Evolutionary conservation across 805 yeast species (phyloP).

Genomic region (Candida hispaniensis): DNA sequence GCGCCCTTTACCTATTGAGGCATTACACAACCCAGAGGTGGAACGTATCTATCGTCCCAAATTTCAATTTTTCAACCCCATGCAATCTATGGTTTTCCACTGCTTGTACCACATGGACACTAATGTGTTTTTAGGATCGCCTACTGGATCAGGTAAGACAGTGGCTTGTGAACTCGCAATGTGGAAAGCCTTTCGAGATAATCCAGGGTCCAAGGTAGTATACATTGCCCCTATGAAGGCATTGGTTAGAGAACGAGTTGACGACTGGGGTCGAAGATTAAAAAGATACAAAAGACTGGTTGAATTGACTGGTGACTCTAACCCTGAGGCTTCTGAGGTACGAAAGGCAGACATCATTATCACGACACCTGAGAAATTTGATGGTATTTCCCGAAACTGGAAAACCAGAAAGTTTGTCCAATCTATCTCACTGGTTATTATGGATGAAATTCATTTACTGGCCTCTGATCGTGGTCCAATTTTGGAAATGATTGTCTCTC

Average conservation of each 20-base stretch:
- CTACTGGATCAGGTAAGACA: constrained; percentile 98
- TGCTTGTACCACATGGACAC: constrained; percentile 69
- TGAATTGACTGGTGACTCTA: constrained; percentile 74
- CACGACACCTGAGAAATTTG: constrained; percentile 80
- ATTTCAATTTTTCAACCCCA: constrained; percentile 88
- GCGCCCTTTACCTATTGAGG: constrained; percentile 78
- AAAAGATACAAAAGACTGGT: constrained; percentile 38
- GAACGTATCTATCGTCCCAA: constrained; percentile 56
- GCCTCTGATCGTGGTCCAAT: constrained; percentile 85
- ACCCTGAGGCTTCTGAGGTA: constrained; percentile 59
- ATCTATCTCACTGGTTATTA: constrained; percentile 60
- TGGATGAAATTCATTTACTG: constrained; percentile 77
- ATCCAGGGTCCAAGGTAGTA: constrained; percentile 70
- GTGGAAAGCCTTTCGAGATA: constrained; percentile 86
- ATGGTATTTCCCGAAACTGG: constrained; percentile 83
- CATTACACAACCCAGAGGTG: constrained; percentile 55
- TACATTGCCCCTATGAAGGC: constrained; percentile 90
- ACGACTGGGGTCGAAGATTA: constrained; percentile 54
- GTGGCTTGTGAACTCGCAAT: constrained; percentile 94
- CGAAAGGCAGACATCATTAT: constrained; percentile 62
- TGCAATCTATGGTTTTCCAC: constrained; percentile 97
- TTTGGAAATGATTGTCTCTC: constrained; percentile 79
- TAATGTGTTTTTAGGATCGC: constrained; percentile 89
- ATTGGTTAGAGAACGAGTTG: constrained; percentile 70
- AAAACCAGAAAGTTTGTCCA: constrained; percentile 67